phyloP scores from a whole-genome alignment of 441 rosid species.

The Adansonia madagascariensis region DNA sequence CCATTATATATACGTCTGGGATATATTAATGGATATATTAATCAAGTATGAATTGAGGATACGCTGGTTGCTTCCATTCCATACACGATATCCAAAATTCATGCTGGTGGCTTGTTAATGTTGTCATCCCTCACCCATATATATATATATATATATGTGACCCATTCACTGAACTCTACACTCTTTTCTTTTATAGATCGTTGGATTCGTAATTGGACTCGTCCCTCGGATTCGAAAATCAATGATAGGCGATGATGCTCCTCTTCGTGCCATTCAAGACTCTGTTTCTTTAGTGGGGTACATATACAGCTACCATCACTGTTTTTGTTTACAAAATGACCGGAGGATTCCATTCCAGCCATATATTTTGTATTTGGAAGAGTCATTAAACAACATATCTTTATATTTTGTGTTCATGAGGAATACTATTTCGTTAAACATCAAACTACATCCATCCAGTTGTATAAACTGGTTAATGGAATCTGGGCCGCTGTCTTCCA shows the following conservation, averaged over 20 bases:
- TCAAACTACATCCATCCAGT: not conserved
- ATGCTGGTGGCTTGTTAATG: not conserved
- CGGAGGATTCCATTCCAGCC: not conserved
- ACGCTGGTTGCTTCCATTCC: not conserved
- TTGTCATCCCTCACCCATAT: too few species aligned
- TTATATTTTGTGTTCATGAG: not conserved
- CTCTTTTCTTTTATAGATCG: conserved; percentile 44
- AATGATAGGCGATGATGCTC: conserved; percentile 65
- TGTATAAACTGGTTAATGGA: not conserved
- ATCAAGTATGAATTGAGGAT: not conserved
- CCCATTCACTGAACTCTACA: not conserved
- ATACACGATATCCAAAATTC: not conserved
- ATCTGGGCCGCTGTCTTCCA: not conserved
- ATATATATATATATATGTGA: not conserved
- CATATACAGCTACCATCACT: not conserved
- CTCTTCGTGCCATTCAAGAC: conserved; percentile 70
- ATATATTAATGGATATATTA: not conserved
- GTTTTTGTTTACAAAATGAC: not conserved
- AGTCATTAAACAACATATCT: not conserved
- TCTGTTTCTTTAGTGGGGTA: conserved; percentile 73
- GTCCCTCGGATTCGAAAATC: conserved; percentile 50
- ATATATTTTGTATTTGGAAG: not conserved
- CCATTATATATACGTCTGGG: not conserved
- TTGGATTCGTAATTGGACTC: conserved; percentile 67
- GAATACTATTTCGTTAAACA: not conserved